Conservation (phyloP, 148 eudicot species). For the Bassia scoparia region DNA sequence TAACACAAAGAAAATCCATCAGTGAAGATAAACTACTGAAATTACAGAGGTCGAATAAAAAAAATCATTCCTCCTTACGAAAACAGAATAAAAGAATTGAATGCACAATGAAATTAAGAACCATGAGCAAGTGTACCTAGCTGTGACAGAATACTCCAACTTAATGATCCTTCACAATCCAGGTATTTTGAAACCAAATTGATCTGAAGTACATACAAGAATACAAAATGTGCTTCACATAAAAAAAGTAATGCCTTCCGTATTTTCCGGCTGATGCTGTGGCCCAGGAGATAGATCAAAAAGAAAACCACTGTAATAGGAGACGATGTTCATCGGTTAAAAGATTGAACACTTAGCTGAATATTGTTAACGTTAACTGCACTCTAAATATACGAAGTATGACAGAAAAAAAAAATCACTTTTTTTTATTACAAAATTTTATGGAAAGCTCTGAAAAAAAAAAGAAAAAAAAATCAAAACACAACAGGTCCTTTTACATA, state of each 20-base stretch:
- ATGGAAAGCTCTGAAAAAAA: slow-evolving; percentile 11
- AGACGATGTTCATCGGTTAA: slow-evolving; percentile 20
- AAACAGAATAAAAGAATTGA: background rate
- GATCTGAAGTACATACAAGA: slow-evolving; percentile 77
- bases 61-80: too few relatives aligned
- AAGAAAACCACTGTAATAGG: slow-evolving; percentile 91
- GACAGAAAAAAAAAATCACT: background rate
- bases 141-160: slow-evolving; percentile 60
- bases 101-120: background rate
- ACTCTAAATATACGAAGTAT: background rate
- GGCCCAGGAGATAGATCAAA: slow-evolving; percentile 78
- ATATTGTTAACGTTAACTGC: background rate
- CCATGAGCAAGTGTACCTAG: slow-evolving; percentile 52
- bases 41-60: background rate
- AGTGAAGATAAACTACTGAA: background rate
- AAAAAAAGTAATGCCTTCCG: slow-evolving; percentile 75
- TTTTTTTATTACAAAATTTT: background rate
- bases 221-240: slow-evolving; percentile 93
- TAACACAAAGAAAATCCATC: background rate
- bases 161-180: slow-evolving; percentile 51
- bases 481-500: slow-evolving; percentile 34
- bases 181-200: slow-evolving; percentile 55
- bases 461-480: slow-evolving; percentile 9
- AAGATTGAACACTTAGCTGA: background rate
- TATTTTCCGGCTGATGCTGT: slow-evolving; percentile 58